phyloP scores from a whole-genome alignment of 345 rosid species.

The Excoecaria agallocha region DNA sequence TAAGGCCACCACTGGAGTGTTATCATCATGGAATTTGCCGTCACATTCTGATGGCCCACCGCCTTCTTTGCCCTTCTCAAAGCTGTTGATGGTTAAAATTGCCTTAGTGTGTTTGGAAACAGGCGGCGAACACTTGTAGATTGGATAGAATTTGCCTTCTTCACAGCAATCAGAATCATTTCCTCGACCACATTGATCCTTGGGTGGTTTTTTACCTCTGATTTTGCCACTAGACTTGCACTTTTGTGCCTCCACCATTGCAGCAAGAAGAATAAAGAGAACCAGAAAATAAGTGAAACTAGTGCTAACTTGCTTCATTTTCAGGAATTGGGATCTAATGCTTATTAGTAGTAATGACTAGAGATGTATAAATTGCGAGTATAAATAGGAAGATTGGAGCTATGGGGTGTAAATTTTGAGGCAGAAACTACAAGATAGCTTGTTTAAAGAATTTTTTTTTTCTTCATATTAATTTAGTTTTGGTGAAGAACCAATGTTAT shows the following conservation, averaged over 20 bases:
- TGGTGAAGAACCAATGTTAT: not conserved
- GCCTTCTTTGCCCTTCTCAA: constrained; percentile 9
- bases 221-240: constrained; percentile 14
- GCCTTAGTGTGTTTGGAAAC: constrained; percentile 12
- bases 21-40: constrained; percentile 5
- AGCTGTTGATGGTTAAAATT: constrained; percentile 16
- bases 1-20: constrained; percentile 19
- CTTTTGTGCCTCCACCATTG: constrained; percentile 12
- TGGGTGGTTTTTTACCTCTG: constrained; percentile 12
- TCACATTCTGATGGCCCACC: constrained; percentile 15
- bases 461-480: not conserved
- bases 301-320: constrained; percentile 12
- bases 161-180: constrained; percentile 20
- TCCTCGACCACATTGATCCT: not conserved
- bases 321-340: not conserved
- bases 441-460: not conserved
- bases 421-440: not conserved
- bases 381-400: not conserved
- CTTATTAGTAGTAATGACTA: not conserved
- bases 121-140: constrained; percentile 15
- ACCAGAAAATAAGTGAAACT: not conserved
- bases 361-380: not conserved
- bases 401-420: not conserved
- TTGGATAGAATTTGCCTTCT: constrained; percentile 1
- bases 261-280: constrained; percentile 2